Conservation (phyloP, 2,329 filamentous ascomycete genomes). For the Ophiostoma montium region DNA sequence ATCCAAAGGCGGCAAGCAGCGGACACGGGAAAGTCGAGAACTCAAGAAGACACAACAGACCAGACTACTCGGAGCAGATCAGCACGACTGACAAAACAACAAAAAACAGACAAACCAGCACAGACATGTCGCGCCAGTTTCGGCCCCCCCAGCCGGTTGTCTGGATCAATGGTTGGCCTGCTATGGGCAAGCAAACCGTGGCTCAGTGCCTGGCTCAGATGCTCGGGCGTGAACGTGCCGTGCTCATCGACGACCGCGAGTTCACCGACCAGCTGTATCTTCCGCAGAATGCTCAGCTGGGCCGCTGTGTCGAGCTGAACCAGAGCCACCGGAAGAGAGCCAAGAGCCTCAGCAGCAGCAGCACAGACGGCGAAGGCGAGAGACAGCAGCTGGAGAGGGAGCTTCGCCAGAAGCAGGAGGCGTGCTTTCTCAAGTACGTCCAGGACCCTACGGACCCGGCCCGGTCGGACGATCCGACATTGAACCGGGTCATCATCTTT, state of each 20-base stretch:
- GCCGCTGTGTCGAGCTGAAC: background rate
- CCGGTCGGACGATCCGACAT: background rate
- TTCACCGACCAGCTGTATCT: slow-evolving; percentile 9
- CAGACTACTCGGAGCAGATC: too few relatives aligned
- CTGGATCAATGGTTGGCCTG: slow-evolving; percentile 23
- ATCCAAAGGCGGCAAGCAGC: too few relatives aligned
- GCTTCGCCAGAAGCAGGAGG: slow-evolving; percentile 7
- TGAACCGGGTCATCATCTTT: slow-evolving; percentile 16
- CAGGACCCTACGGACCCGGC: slow-evolving; percentile 7
- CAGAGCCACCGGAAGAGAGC: background rate
- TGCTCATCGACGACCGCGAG: slow-evolving; percentile 15
- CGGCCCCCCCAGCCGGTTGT: slow-evolving; percentile 15
- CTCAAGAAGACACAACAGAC: too few relatives aligned
- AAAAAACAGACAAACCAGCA: background rate
- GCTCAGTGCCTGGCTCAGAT: slow-evolving; percentile 20
- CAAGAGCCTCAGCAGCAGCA: background rate
- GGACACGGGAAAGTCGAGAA: too few relatives aligned
- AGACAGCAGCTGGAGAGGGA: background rate
- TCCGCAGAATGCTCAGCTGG: slow-evolving; percentile 5
- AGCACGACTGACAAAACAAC: background rate
- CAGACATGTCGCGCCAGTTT: background rate
- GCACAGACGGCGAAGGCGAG: background rate
- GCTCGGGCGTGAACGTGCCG: slow-evolving; percentile 18
- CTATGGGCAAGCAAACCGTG: slow-evolving; percentile 20
- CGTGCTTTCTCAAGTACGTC: slow-evolving; percentile 17